Conservation (phyloP, 192 early-diverging fungal species). For the Umbelopsis vinacea region DNA sequence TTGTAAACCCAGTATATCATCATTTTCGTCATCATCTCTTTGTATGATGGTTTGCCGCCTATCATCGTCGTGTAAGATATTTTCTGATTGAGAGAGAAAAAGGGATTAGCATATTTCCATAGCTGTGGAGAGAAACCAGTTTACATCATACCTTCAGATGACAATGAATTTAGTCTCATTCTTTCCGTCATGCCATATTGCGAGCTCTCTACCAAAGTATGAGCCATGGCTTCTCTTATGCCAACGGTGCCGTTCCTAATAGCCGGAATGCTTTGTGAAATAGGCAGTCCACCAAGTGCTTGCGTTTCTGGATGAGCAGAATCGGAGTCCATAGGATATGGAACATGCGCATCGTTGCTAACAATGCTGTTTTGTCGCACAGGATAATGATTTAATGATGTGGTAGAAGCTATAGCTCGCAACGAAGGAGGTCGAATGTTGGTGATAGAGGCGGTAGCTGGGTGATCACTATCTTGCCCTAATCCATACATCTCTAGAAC, state of each 20-base stretch:
- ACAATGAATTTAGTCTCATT: not conserved
- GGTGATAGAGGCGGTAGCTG: not conserved
- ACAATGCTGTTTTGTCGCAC: not conserved
- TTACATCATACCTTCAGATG: constrained; percentile 11
- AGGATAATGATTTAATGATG: not conserved
- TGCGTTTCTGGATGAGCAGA: not conserved
- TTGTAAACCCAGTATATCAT: not conserved
- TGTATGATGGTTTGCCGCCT: constrained; percentile 10
- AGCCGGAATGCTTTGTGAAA: not conserved
- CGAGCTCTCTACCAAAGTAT: constrained; percentile 10
- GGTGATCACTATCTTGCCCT: not conserved
- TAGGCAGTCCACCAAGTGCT: not conserved
- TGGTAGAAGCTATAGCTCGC: not conserved
- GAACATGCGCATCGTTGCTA: not conserved
- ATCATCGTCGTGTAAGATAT: not conserved
- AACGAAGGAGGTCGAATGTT: constrained; percentile 12
- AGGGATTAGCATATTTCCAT: not conserved
- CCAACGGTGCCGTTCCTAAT: not conserved
- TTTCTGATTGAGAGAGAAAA: not conserved
- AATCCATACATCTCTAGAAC: constrained; percentile 29
- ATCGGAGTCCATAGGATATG: not conserved
- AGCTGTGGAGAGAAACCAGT: too few relatives aligned
- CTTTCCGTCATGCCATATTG: constrained; percentile 6
- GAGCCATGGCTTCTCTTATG: constrained; percentile 4
- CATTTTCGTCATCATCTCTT: constrained; percentile 13